Base-by-base conservation (phyloP, 2,329 filamentous ascomycete genomes). In the Aspergillus brasiliensis region DNA sequence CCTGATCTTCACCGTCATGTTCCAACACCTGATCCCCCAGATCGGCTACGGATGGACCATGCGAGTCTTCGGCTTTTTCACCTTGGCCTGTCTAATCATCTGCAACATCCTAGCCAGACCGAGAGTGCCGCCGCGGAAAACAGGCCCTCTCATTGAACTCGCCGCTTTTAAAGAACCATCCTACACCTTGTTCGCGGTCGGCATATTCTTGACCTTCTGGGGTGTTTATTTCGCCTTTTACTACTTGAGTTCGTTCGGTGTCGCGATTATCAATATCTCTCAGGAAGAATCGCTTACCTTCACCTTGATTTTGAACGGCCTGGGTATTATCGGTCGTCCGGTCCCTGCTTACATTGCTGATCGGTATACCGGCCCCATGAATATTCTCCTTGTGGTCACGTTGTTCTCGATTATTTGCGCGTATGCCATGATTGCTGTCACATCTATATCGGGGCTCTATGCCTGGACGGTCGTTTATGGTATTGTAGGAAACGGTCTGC, bases 171-270 rank as follows among this genome's bases (percentile, higher is more conserved):
- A 71, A 51, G 86, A 89, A 68, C 65, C 77, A 0, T 77, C 84
- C n/a, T 89, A 87, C 61, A 69, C 80, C 0, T 69, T 83, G 7
- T 82, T 82, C 62, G 71, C 77, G 2, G 58, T 78, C 6, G 81
- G 80, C 4, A 78, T 79, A 62, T 80, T 79, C 55, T 73, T 80
- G 58, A 71, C 70, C 58, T 84, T 85, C 66, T 75, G 79, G 61
- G 80, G 82, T 2, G 70, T 85, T 2, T 87, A 86, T 66, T 82
- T 86, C 59, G 80, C 80, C 8, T 86, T 85, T 64, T 86, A 83
- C 73, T 88, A 87, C 71, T 70, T 87, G 40, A 75, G 80, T 0
- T 75, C 81, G 0, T 87, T 80, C 67, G 73, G 74, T 2, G 76
- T 80, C 31, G 82, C 76, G 15, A 69, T 71, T 5, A 66, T 78